A percentile compares a stretch with the other conserved stretches of the same genome.
Conservation (phyloP, 2,329 filamentous ascomycete species). For the Salinomyces thailandicus region DNA sequence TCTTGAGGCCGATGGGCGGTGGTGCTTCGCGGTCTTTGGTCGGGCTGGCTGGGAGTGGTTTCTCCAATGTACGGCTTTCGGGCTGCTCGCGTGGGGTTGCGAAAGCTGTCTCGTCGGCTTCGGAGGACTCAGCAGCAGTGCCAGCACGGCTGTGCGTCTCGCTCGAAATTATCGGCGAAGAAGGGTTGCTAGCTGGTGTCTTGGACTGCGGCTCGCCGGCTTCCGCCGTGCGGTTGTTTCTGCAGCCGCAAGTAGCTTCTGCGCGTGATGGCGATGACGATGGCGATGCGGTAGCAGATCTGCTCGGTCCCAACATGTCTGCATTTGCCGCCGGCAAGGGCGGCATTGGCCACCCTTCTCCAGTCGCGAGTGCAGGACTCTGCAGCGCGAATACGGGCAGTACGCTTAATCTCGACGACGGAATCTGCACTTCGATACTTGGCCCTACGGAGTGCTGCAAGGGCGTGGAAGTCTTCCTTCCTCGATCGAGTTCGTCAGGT, state of each 20-base stretch:
- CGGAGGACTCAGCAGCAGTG: background rate
- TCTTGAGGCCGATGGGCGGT: conserved; percentile 1
- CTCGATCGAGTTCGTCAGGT: conserved; percentile 2
- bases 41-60: background rate
- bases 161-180: too few relatives aligned
- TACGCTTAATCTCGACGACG: background rate
- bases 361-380: background rate
- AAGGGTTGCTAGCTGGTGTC: too few relatives aligned
- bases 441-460: background rate
- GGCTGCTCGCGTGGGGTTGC: background rate
- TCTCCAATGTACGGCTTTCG: background rate
- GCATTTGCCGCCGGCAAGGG: background rate
- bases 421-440: background rate
- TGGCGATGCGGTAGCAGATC: background rate
- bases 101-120: background rate
- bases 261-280: background rate
- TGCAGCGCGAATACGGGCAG: background rate
- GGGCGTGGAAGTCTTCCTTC: background rate
- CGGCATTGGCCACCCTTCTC: background rate
- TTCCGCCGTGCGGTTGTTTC: background rate
- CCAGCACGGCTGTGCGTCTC: background rate
- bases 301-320: background rate
- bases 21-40: background rate
- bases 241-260: background rate
- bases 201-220: background rate